Evolutionary conservation across 305 asterid species (phyloP).

Genomic region (Plantago lanceolata): DNA sequence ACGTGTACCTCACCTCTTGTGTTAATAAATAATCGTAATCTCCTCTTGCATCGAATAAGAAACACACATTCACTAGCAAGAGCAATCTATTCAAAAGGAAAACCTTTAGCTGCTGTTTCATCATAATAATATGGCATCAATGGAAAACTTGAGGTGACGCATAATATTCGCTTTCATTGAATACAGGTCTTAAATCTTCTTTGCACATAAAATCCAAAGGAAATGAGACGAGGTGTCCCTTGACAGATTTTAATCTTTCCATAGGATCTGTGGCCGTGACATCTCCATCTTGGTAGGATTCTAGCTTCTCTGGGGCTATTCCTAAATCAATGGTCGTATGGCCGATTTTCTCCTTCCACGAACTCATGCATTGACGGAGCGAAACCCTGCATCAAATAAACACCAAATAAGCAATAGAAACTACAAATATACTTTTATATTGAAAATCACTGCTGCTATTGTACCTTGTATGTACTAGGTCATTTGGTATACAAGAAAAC

Average conservation of each 20-base stretch:
- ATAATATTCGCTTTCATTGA: conserved; percentile 89
- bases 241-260: conserved; percentile 64
- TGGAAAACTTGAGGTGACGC: conserved; percentile 88
- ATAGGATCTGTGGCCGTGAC: conserved; percentile 58
- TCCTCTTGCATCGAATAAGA: conserved; percentile 9
- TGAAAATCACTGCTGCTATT: conserved; percentile 18
- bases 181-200: conserved; percentile 92
- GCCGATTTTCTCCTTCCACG: conserved; percentile 65
- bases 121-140: conserved; percentile 18
- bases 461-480: conserved; percentile 84
- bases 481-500: conserved; percentile 83
- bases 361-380: conserved; percentile 72
- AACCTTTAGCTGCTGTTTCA: neutral
- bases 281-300: conserved; percentile 62
- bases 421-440: conserved; percentile 15
- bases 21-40: neutral
- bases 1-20: neutral
- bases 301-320: conserved; percentile 68
- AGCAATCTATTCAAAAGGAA: neutral
- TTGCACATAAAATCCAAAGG: conserved; percentile 84
- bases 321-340: conserved; percentile 83
- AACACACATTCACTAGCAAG: conserved; percentile 1
- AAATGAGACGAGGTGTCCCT: conserved; percentile 89
- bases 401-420: conserved; percentile 1
- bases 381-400: conserved; percentile 44